phyloP scores from a whole-genome alignment of 345 rosid species.

The rapeseed (Brassica napus) region DNA sequence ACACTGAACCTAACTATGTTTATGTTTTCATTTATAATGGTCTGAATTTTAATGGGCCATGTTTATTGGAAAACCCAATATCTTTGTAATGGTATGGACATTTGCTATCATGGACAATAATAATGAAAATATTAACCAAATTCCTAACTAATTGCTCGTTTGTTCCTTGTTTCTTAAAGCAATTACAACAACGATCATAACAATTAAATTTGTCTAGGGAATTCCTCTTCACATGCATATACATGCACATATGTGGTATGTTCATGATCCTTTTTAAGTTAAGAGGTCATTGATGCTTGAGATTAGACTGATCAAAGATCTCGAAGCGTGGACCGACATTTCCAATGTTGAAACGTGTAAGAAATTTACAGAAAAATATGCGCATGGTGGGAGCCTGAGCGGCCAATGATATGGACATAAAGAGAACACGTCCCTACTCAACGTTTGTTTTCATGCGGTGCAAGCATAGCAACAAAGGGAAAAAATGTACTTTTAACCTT shows the following conservation, averaged over 20 bases:
- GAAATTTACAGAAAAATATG: not conserved
- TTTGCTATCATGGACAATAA: not conserved
- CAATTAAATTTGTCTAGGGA: not conserved
- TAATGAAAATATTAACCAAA: not conserved
- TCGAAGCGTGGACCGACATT: slow-evolving; percentile 23
- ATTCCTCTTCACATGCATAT: slow-evolving; percentile 25
- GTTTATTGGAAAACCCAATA: not conserved
- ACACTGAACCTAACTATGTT: not conserved
- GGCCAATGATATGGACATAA: not conserved
- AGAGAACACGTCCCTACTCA: slow-evolving; percentile 9
- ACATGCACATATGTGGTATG: slow-evolving; percentile 19
- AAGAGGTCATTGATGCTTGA: not conserved
- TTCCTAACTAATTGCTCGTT: not conserved
- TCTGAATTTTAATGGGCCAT: slow-evolving; percentile 1
- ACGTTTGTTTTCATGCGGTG: slow-evolving; percentile 18
- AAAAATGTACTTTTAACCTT: not conserved
- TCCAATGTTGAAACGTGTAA: slow-evolving; percentile 12
- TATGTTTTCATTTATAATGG: not conserved
- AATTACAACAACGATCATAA: not conserved
- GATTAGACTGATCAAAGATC: slow-evolving; percentile 6
- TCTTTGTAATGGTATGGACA: not conserved
- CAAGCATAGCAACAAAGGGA: not conserved
- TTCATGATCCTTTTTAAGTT: not conserved
- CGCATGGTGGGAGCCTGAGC: slow-evolving; percentile 6
- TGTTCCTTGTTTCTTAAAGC: not conserved